A percentile compares a stretch with the other conserved stretches of the same genome.
Evolutionary conservation across 768 basidiomycete genomes (phyloP).

Genomic region (Boletus coccyginus): DNA sequence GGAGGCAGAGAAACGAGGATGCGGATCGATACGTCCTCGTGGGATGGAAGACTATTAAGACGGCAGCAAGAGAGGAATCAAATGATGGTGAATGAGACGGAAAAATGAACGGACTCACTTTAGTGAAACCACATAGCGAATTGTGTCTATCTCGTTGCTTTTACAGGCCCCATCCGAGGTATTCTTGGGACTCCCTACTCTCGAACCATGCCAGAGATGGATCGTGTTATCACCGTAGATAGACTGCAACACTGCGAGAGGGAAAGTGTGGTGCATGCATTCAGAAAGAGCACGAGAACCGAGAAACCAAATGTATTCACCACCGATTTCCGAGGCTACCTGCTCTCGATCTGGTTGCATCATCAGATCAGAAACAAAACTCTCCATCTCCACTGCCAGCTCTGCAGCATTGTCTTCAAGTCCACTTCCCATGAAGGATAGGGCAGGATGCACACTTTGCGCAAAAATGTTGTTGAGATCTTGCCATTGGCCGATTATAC

Average conservation of each 20-base stretch:
- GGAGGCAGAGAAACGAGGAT: conserved; percentile 57
- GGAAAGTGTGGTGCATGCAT: conserved; percentile 2
- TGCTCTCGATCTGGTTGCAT: conserved; percentile 39
- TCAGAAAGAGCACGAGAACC: background rate
- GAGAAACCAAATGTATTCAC: conserved; percentile 23
- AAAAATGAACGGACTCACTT: conserved; percentile 33
- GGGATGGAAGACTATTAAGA: conserved; percentile 46
- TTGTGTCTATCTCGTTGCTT: conserved; percentile 31
- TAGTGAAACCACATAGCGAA: conserved; percentile 65
- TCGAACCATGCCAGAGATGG: conserved; percentile 50
- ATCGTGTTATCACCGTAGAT: conserved; percentile 76
- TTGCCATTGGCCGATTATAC: background rate
- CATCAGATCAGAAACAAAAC: conserved; percentile 30
- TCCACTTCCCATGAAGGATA: conserved; percentile 17
- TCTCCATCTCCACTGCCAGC: conserved; percentile 19
- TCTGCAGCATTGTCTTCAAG: conserved; percentile 10
- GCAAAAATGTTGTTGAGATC: background rate
- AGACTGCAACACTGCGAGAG: conserved; percentile 59
- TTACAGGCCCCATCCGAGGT: conserved; percentile 3
- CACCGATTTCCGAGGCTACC: conserved; percentile 47
- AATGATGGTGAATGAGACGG: background rate
- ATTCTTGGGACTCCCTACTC: conserved; percentile 11
- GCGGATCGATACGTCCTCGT: conserved; percentile 50
- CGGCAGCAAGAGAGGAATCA: background rate
- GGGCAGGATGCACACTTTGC: background rate